phyloP scores from a whole-genome alignment of 2,329 filamentous ascomycete genomes.

The Colletotrichum sp. region DNA sequence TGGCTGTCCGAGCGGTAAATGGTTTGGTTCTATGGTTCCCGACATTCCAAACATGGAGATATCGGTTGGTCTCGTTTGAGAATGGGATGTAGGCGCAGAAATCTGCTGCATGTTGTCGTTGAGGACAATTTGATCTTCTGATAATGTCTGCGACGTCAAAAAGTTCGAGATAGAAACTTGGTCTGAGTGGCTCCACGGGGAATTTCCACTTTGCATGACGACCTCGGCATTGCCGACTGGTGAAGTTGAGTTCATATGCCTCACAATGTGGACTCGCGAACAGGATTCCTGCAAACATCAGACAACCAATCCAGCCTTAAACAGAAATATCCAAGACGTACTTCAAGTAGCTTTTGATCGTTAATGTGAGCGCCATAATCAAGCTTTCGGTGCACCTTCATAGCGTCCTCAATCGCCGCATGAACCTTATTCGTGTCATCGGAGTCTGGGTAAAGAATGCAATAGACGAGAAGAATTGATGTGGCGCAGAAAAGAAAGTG shows the following conservation, averaged over 20 bases:
- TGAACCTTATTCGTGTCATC: neutral
- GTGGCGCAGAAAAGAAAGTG: neutral
- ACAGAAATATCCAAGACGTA: neutral
- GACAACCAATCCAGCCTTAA: neutral
- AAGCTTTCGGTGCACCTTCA: neutral
- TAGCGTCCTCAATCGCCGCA: neutral
- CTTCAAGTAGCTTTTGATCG: neutral
- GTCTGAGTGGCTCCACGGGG: neutral
- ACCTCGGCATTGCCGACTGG: neutral
- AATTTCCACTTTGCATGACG: neutral
- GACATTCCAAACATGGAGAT: neutral
- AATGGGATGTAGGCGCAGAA: neutral
- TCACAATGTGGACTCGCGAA: neutral
- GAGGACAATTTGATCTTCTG: neutral
- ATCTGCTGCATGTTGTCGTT: neutral
- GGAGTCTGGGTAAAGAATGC: neutral
- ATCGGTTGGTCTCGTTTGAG: neutral
- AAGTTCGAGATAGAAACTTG: neutral
- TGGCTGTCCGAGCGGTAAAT: neutral
- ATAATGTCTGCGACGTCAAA: neutral
- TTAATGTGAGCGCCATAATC: neutral
- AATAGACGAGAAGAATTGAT: neutral
- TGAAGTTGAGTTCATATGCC: neutral
- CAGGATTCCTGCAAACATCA: neutral
- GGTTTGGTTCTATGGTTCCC: neutral